Evolutionary conservation across 2,329 filamentous ascomycete genomes (phyloP).

Genomic region (Alternaria burnsii): DNA sequence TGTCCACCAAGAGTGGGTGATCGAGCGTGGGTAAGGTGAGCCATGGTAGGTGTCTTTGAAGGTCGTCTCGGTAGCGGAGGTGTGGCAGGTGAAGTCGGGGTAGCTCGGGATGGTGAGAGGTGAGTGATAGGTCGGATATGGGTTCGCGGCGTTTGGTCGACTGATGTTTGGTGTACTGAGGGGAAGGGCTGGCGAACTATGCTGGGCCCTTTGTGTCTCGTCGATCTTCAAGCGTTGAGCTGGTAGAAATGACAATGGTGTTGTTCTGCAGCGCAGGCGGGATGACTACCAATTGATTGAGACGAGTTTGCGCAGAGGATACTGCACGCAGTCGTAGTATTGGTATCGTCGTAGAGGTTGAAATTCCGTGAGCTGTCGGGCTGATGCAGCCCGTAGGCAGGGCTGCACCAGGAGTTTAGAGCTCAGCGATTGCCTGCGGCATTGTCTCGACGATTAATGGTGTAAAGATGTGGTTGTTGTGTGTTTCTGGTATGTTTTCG

Average conservation of each 20-base stretch:
- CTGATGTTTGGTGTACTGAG: constrained; percentile 44
- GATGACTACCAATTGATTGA: constrained; percentile 45
- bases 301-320: constrained; percentile 42
- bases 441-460: constrained; percentile 57
- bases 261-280: constrained; percentile 41
- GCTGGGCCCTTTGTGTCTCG: constrained; percentile 42
- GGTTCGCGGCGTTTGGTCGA: constrained; percentile 32
- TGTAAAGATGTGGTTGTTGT: constrained; percentile 33
- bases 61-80: constrained; percentile 4
- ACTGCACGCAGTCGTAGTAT: constrained; percentile 48
- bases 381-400: constrained; percentile 57
- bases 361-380: constrained; percentile 81
- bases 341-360: constrained; percentile 60
- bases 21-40: constrained; percentile 36
- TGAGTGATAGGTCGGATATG: constrained; percentile 8
- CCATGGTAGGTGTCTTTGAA: constrained; percentile 32
- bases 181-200: constrained; percentile 48
- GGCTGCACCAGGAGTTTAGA: constrained; percentile 69
- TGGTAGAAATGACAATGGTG: constrained; percentile 45
- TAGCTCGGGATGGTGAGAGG: neutral
- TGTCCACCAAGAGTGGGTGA: constrained; percentile 40
- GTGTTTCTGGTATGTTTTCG: constrained; percentile 37
- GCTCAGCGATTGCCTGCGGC: constrained; percentile 63
- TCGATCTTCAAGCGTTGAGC: constrained; percentile 46
- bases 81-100: neutral